Percentiles rank a stretch among this genome's conserved stretches.
These are phyloP conservation scores for Amanita phalloides DNA, from an alignment of 768 basidiomycete species.

Conservation along the genomic window DNA sequence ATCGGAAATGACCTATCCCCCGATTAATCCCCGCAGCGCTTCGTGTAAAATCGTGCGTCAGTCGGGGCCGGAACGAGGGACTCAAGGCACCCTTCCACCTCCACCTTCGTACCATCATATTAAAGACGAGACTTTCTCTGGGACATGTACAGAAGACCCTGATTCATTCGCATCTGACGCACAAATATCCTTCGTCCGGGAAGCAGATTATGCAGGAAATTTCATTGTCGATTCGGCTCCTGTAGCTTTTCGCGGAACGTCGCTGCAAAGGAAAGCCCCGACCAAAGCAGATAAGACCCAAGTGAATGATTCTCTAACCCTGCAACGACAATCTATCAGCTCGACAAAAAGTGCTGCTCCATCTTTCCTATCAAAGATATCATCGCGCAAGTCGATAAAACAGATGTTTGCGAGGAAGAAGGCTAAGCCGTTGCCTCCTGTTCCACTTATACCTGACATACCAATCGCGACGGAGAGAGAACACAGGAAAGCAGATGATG, in stretches of 20 bases:
- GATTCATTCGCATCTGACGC: not conserved
- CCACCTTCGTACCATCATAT: constrained; percentile 26
- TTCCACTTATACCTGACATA: constrained; percentile 40
- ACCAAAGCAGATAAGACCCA: not conserved
- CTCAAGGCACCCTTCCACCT: constrained; percentile 16
- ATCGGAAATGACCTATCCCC: constrained; percentile 48
- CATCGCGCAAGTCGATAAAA: constrained; percentile 26
- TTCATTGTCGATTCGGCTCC: not conserved
- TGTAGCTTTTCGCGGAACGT: not conserved
- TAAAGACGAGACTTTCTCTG: constrained; percentile 12
- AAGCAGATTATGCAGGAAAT: not conserved
- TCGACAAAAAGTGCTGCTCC: constrained; percentile 37
- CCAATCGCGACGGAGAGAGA: constrained; percentile 30
- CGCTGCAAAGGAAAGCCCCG: not conserved
- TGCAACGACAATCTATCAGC: constrained; percentile 27
- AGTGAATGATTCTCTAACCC: not conserved
- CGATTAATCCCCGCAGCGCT: constrained; percentile 13
- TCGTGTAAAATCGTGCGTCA: constrained; percentile 4
- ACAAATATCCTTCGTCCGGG: not conserved
- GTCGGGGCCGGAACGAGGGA: not conserved
- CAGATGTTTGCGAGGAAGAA: constrained; percentile 31
- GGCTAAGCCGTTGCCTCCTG: constrained; percentile 47
- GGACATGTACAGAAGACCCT: constrained; percentile 1
- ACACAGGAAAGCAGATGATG: constrained; percentile 32
- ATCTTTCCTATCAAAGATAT: constrained; percentile 41